phyloP scores from a whole-genome alignment of 495 filamentous ascomycete species.

The Trichoderma virens region DNA sequence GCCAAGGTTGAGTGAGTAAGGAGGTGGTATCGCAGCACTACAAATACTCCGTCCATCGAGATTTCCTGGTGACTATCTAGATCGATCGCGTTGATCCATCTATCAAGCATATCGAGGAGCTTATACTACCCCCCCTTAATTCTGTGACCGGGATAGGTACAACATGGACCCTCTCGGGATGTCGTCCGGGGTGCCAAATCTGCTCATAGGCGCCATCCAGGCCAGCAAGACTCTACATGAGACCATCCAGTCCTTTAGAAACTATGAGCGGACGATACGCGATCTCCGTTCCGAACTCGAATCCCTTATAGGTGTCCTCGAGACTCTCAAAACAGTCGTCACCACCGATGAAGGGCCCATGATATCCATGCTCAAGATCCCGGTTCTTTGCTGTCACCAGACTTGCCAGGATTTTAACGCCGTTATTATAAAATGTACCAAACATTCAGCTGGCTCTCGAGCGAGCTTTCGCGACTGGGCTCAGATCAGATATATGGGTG shows the following conservation, averaged over 20 bases:
- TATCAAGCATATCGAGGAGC: not conserved
- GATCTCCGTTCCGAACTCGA: constrained; percentile 2
- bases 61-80: too few relatives aligned
- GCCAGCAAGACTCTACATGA: not conserved
- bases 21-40: not conserved
- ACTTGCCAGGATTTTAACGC: constrained; percentile 16
- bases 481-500: constrained; percentile 17
- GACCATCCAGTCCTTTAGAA: constrained; percentile 7
- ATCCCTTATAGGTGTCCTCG: not conserved
- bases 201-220: not conserved
- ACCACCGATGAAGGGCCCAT: not conserved
- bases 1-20: not conserved
- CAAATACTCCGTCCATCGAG: too few relatives aligned
- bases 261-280: constrained; percentile 1
- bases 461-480: constrained; percentile 18
- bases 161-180: not conserved
- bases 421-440: constrained; percentile 12
- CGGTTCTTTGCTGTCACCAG: constrained; percentile 15
- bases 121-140: too few relatives aligned
- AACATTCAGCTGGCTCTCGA: constrained; percentile 10
- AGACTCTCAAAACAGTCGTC: not conserved
- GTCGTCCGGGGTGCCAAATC: not conserved
- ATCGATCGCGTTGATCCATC: not conserved
- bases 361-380: constrained; percentile 13
- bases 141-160: too few relatives aligned